Evolutionary conservation across 1,139 yeast species (phyloP), one percentile per base, ranked within the genome.

Genomic region (Zygosaccharomyces sapae): DNA sequence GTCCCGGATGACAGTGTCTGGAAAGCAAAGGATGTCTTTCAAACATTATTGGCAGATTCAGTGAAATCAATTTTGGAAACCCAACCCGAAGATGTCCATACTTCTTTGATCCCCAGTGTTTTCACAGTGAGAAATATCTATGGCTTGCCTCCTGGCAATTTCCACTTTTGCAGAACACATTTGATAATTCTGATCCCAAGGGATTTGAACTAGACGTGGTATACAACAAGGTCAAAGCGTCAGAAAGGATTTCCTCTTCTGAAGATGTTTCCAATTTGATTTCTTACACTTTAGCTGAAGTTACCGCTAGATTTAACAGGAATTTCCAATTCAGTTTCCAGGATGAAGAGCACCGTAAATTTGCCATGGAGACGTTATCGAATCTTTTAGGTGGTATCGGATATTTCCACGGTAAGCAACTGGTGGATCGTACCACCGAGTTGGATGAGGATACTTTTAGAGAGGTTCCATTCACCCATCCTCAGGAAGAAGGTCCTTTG

Each of bases 361-460:
- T 92, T 68, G 96, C 90, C 1, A 74, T 85, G 56, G 92, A 86
- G 56, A 71, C 88, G 35, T 64, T 92, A 13, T 85, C 97, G 0
- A 92, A 92, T 43, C 71, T 92, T 41, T 68, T 88, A 47, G 98
- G 97, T 10, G 97, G 97, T 6, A 75, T 92, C 46, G 86, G 96
- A 1, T 90, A 88, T 65, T 85, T 86, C 59, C 75, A 87, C 59
- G 98, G 98, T n/a, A 86, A 83, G 47, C 88, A 86, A 48, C 61
- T 86, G 44, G 95, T 90, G 12, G 96, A 89, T 60, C 73, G 96
- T 55, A 74, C 75, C 3, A 79, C 89, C 1, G 71, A 74, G 5
- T 70, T 83, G 33, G 87, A 84, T 54, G 92, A 84, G 49, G 82
- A 80, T 13, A 74, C 78, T 1, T 80, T 80, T 63, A 80, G 77